These are phyloP conservation scores for Cicer bijugum DNA, from an alignment of 306 rosid genomes.

Conservation along the genomic window DNA sequence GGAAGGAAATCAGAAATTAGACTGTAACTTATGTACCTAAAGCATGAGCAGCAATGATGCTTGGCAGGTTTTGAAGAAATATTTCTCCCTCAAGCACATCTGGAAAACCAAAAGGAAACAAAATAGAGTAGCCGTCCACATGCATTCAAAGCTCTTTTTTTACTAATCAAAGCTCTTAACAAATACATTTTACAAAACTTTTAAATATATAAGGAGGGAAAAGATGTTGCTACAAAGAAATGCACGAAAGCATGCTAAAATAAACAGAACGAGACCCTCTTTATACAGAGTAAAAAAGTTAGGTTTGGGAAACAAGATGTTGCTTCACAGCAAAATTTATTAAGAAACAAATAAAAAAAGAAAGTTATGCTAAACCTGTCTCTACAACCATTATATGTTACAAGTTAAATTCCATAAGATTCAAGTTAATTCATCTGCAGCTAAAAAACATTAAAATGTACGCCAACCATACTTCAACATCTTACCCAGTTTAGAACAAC, in stretches of 20 bases:
- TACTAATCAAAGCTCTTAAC: conserved; percentile 13
- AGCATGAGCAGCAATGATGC: conserved; percentile 89
- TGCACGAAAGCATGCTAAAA: conserved; percentile 8
- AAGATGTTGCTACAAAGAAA: conserved; percentile 16
- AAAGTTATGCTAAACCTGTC: not conserved
- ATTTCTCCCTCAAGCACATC: conserved; percentile 93
- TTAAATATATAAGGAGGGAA: not conserved
- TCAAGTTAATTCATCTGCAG: conserved; percentile 17
- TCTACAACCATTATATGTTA: conserved; percentile 10
- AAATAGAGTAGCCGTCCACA: conserved; percentile 21
- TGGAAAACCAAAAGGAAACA: conserved; percentile 48
- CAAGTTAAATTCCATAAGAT: conserved; percentile 25
- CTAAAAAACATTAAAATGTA: conserved; percentile 13
- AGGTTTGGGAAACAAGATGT: not conserved
- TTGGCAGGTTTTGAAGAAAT: conserved; percentile 96
- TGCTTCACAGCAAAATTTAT: conserved; percentile 6
- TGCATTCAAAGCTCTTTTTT: conserved; percentile 21
- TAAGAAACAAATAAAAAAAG: not conserved
- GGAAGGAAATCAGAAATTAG: conserved; percentile 21
- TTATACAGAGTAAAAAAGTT: too few species aligned
- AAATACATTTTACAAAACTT: not conserved
- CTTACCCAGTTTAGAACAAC: conserved; percentile 15
- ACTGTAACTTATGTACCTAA: conserved; percentile 60
- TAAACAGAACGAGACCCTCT: conserved; percentile 11
- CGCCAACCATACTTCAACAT: conserved; percentile 9